Evolutionary conservation across 1,284 basidiomycete species (phyloP).

Genomic region (Serendipita sp.): DNA sequence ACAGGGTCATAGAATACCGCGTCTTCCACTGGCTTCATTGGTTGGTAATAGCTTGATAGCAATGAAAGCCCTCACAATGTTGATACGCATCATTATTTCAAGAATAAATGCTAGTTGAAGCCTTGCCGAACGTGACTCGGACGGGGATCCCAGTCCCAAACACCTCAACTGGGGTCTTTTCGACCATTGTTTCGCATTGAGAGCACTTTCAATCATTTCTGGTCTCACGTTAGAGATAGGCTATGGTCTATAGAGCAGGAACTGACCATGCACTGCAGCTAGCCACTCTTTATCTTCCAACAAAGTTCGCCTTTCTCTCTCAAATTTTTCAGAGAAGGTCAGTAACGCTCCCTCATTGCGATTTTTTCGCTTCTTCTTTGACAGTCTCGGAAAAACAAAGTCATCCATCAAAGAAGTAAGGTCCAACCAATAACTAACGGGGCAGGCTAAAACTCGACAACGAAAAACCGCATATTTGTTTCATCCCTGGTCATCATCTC

Average conservation of each 20-base stretch:
- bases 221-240: neutral
- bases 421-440: neutral
- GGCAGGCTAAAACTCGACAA: neutral
- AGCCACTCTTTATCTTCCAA: neutral
- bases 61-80: neutral
- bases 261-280: neutral
- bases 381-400: neutral
- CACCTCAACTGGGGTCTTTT: neutral
- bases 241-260: neutral
- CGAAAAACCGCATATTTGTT: neutral
- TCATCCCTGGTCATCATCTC: constrained; percentile 43
- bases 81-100: neutral
- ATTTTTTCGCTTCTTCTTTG: constrained; percentile 1
- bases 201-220: neutral
- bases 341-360: neutral
- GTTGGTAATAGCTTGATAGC: neutral
- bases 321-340: constrained; percentile 1
- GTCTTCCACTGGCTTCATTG: constrained; percentile 9
- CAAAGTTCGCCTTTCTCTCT: neutral
- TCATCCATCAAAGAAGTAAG: neutral
- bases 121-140: neutral
- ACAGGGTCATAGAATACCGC: constrained; percentile 55
- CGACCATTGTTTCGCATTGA: neutral
- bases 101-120: neutral
- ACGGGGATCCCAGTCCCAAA: neutral